Evolutionary conservation across 192 early-diverging fungal genomes (phyloP).

Genomic region (Coemansia umbellata): DNA sequence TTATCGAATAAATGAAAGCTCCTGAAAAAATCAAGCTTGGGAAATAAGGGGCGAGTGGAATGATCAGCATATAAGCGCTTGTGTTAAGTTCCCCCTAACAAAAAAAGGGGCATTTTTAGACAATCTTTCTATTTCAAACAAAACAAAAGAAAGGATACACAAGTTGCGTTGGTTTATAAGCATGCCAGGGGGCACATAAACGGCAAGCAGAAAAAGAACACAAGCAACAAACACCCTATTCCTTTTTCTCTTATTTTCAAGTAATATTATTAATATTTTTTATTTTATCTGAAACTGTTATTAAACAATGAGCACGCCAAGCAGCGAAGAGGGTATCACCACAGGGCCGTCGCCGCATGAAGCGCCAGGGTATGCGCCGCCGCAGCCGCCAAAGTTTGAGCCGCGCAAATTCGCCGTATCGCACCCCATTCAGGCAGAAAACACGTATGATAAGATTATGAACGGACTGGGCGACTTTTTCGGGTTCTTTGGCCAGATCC

Average conservation of each 20-base stretch:
- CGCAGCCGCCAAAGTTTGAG: conserved; percentile 4
- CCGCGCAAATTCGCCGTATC: conserved; percentile 35
- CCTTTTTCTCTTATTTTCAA: neutral
- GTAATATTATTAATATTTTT: neutral
- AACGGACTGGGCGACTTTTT: conserved; percentile 32
- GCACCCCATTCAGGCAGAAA: conserved; percentile 11
- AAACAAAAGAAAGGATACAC: too few species aligned
- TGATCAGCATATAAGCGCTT: too few species aligned
- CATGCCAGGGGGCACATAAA: too few species aligned
- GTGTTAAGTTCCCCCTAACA: too few species aligned
- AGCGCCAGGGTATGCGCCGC: conserved; percentile 14
- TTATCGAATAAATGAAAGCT: too few species aligned
- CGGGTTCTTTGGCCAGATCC: conserved; percentile 48
- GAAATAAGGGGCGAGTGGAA: too few species aligned
- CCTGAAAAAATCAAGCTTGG: too few species aligned
- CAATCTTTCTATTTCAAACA: too few species aligned
- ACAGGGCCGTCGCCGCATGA: neutral
- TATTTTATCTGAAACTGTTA: neutral
- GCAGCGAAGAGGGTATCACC: neutral
- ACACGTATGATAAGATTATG: conserved; percentile 33
- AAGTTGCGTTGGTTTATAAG: too few species aligned
- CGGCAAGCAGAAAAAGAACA: too few species aligned
- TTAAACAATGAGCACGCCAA: conserved; percentile 5
- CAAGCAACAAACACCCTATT: too few species aligned
- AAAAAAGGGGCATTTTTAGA: too few species aligned